These are phyloP conservation scores for Pseudovirgaria hyperparasitica DNA, from an alignment of 2,329 filamentous ascomycete genomes.

Conservation along the genomic window DNA sequence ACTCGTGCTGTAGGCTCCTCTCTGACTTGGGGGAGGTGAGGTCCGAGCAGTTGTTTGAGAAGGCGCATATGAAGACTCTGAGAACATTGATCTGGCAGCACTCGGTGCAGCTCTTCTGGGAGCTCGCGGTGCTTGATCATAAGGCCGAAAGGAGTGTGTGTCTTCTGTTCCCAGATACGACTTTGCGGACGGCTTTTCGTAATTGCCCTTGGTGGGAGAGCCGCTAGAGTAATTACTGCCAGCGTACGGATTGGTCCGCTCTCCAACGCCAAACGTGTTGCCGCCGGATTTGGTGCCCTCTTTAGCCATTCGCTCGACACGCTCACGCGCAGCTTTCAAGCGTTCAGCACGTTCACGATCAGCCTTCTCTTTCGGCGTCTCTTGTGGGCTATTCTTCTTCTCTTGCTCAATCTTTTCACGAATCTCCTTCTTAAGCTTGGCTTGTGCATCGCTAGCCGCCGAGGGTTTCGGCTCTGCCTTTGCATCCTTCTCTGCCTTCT, in stretches of 20 bases:
- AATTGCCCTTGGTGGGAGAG: slow-evolving; percentile 27
- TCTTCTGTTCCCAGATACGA: slow-evolving; percentile 51
- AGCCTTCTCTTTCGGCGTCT: slow-evolving; percentile 17
- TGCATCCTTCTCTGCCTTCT: slow-evolving; percentile 28
- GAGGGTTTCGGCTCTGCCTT: slow-evolving; percentile 24
- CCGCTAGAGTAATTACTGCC: slow-evolving; percentile 33
- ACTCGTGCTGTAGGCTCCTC: slow-evolving; percentile 70
- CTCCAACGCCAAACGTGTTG: slow-evolving; percentile 42
- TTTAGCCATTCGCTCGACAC: slow-evolving; percentile 24
- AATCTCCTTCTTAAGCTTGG: slow-evolving; percentile 28
- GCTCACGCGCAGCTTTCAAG: slow-evolving; percentile 26
- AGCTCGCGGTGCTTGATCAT: slow-evolving; percentile 52
- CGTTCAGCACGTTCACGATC: slow-evolving; percentile 21
- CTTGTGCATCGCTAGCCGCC: slow-evolving; percentile 20
- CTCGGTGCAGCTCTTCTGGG: slow-evolving; percentile 43
- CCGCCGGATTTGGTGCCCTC: slow-evolving; percentile 23
- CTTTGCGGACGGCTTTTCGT: slow-evolving; percentile 39
- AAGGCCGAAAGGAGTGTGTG: slow-evolving; percentile 61
- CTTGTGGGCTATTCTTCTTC: slow-evolving; percentile 11
- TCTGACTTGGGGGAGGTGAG: slow-evolving; percentile 66
- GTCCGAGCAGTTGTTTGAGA: slow-evolving; percentile 76
- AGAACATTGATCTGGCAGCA: slow-evolving; percentile 46
- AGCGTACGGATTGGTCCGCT: slow-evolving; percentile 59
- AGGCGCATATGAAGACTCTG: slow-evolving; percentile 75
- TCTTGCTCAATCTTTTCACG: slow-evolving; percentile 24